Evolutionary conservation across 371 early-diverging fungal genomes (phyloP).

Genomic region (Actinomucor elegans): DNA sequence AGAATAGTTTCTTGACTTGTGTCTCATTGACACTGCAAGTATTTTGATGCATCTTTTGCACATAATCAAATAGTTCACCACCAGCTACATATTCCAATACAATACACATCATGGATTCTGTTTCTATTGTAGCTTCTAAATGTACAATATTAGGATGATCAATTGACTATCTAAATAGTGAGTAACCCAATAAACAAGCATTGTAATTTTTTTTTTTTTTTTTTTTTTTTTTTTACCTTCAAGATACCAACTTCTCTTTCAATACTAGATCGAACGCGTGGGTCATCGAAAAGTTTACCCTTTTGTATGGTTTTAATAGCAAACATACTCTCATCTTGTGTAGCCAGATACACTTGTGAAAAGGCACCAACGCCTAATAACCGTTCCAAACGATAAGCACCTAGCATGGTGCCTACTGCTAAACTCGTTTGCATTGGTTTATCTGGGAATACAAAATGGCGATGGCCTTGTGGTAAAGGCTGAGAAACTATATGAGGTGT

Average conservation of each 20-base stretch:
- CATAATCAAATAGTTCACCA: constrained; percentile 68
- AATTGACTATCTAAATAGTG: constrained; percentile 44
- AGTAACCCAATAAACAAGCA: too few species aligned
- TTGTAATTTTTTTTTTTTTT: not conserved
- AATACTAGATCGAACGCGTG: constrained; percentile 45
- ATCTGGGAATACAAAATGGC: constrained; percentile 9
- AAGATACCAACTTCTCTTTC: constrained; percentile 49
- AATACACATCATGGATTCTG: constrained; percentile 60
- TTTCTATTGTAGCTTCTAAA: constrained; percentile 72
- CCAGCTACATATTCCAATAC: constrained; percentile 67
- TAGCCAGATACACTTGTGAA: constrained; percentile 45
- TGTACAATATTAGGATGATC: constrained; percentile 71
- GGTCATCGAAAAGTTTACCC: constrained; percentile 33
- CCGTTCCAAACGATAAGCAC: constrained; percentile 28
- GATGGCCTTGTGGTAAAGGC: constrained; percentile 6
- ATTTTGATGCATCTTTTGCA: constrained; percentile 44
- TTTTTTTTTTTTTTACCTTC: constrained; percentile 24
- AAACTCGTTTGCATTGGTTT: constrained; percentile 34
- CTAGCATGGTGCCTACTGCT: constrained; percentile 37
- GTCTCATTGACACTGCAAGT: constrained; percentile 29
- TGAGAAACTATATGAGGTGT: constrained; percentile 28
- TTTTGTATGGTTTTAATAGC: constrained; percentile 48
- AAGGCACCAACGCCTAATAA: constrained; percentile 50
- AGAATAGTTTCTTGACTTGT: constrained; percentile 33
- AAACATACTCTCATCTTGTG: constrained; percentile 14